Conservation (phyloP, 768 basidiomycete species). For the Suillus paluster region DNA sequence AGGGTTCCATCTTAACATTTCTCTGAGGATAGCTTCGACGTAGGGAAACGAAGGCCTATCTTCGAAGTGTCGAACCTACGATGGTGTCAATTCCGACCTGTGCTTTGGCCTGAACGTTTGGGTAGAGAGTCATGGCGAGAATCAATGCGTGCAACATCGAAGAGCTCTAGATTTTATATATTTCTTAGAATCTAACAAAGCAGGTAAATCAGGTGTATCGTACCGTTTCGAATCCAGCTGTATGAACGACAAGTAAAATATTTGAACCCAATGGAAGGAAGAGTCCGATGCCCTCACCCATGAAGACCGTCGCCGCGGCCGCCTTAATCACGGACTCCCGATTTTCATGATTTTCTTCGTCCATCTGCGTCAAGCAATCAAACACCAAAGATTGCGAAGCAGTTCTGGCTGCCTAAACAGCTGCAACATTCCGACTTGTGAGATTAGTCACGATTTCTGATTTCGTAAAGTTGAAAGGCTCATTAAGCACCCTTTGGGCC, state of each 20-base stretch:
- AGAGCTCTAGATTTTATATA: constrained; percentile 16
- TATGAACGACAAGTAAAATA: not conserved
- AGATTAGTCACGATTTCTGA: constrained; percentile 6
- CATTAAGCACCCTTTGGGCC: constrained; percentile 17
- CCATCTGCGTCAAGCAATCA: constrained; percentile 15
- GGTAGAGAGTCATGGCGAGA: constrained; percentile 24
- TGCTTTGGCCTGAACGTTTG: constrained; percentile 26
- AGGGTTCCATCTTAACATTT: constrained; percentile 26
- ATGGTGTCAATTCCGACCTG: constrained; percentile 22
- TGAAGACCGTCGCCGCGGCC: constrained; percentile 21
- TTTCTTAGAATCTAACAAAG: not conserved
- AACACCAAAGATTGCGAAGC: constrained; percentile 30
- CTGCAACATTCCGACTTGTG: not conserved
- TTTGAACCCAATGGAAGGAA: not conserved
- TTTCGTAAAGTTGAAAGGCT: constrained; percentile 28
- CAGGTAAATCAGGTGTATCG: not conserved
- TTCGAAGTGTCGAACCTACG: constrained; percentile 19
- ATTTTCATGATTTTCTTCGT: not conserved
- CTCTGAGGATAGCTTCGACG: constrained; percentile 26
- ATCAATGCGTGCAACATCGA: constrained; percentile 18
- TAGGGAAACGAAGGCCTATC: constrained; percentile 25
- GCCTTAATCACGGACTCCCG: constrained; percentile 25
- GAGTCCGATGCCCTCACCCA: constrained; percentile 19
- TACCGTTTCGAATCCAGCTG: constrained; percentile 1
- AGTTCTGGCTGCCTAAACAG: constrained; percentile 20